Percentiles rank a stretch among this genome's conserved stretches.
Conservation (phyloP, 1,139 yeast genomes). For the Scheffersomyces stambukii region DNA sequence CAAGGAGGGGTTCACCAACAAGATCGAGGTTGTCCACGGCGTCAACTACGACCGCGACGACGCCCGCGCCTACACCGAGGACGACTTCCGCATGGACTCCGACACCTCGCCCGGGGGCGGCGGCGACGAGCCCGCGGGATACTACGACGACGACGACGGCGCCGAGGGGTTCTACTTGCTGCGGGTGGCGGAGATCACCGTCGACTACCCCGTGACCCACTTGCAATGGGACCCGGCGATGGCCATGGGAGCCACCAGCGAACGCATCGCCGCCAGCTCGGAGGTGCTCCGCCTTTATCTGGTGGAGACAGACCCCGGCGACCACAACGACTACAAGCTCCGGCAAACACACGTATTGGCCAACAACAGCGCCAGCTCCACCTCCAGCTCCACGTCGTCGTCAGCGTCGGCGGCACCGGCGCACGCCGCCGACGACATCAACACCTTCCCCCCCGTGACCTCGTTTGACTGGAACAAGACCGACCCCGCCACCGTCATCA, state of each 20-base stretch:
- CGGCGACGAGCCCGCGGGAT: not conserved
- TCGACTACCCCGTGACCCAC: conserved; percentile 66
- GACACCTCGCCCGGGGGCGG: conserved; percentile 4
- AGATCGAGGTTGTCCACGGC: conserved; percentile 47
- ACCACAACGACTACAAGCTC: conserved; percentile 29
- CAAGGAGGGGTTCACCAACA: conserved; percentile 65
- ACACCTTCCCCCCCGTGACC: conserved; percentile 75
- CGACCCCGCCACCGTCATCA: conserved; percentile 69
- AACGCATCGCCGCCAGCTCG: conserved; percentile 61
- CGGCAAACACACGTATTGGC: conserved; percentile 41
- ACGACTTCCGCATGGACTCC: too few relatives aligned
- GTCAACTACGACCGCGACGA: conserved; percentile 26
- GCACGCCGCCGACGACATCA: conserved; percentile 26
- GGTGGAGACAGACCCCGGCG: conserved; percentile 33
- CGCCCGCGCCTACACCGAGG: conserved; percentile 16
- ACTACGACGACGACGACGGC: conserved; percentile 13
- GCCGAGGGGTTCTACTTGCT: conserved; percentile 45
- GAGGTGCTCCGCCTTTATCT: conserved; percentile 71
- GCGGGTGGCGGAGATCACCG: conserved; percentile 47
- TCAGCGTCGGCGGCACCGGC: conserved; percentile 3
- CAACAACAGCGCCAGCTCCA: conserved; percentile 29
- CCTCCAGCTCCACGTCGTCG: conserved; percentile 7
- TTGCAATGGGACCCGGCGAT: conserved; percentile 69
- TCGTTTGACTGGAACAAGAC: conserved; percentile 88
- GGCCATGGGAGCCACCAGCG: conserved; percentile 27